These are phyloP conservation scores for Canariomyces notabilis DNA, from an alignment of 2,329 filamentous ascomycete species.

Conservation along the genomic window DNA sequence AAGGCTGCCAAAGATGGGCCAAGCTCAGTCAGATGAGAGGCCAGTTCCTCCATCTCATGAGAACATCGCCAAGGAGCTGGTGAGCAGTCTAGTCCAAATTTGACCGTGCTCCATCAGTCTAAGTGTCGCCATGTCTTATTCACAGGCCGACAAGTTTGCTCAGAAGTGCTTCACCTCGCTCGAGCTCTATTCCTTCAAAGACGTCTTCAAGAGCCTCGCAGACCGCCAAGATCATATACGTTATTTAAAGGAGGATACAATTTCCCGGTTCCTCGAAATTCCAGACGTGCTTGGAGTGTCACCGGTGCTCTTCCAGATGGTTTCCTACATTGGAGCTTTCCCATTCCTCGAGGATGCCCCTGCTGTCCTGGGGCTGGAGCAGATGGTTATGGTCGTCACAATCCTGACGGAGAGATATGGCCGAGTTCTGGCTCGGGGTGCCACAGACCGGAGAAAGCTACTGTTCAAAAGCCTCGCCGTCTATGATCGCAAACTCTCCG, in stretches of 20 bases:
- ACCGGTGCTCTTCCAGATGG: conserved; percentile 65
- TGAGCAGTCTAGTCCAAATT: conserved; percentile 32
- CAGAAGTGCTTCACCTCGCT: conserved; percentile 66
- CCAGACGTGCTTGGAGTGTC: conserved; percentile 65
- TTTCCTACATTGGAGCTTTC: conserved; percentile 67
- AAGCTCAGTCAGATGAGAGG: conserved; percentile 45
- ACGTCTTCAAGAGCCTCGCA: conserved; percentile 66
- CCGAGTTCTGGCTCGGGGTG: conserved; percentile 55
- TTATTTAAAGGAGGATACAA: conserved; percentile 66
- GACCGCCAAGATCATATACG: conserved; percentile 56
- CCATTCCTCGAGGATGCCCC: conserved; percentile 68
- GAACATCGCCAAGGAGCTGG: conserved; percentile 47
- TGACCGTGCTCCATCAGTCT: background rate
- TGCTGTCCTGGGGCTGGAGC: conserved; percentile 62
- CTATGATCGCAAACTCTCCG: conserved; percentile 55
- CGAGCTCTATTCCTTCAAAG: conserved; percentile 68
- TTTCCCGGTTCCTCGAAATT: conserved; percentile 67
- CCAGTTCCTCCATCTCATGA: conserved; percentile 45
- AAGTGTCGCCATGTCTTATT: background rate
- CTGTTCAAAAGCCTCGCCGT: conserved; percentile 69
- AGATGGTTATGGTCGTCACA: conserved; percentile 66
- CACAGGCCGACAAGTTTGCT: conserved; percentile 58
- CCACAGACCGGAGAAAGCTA: conserved; percentile 55
- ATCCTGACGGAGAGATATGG: conserved; percentile 67
- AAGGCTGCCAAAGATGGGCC: conserved; percentile 42